These are phyloP conservation scores for Wallacemonas sp. DNA, from an alignment of 208 protist species.

Conservation along the genomic window DNA sequence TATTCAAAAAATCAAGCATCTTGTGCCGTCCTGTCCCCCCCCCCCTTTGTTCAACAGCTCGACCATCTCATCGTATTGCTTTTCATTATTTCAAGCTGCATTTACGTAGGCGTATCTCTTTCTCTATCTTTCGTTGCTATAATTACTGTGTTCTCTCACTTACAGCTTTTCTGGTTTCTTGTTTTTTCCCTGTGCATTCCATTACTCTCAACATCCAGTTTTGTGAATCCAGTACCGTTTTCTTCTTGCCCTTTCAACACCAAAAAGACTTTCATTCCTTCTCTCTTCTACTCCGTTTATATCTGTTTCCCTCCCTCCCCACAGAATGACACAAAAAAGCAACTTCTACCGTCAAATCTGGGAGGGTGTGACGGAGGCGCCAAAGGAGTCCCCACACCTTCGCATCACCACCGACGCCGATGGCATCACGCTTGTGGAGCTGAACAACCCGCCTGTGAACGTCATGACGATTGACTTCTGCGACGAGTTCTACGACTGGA, in stretches of 20 bases:
- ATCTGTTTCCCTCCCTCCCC: conserved; percentile 1
- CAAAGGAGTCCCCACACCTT: conserved; percentile 28
- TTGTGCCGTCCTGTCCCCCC: background rate
- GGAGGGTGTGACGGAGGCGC: conserved; percentile 12
- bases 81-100: no score
- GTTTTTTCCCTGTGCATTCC: background rate
- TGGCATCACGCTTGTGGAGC: conserved; percentile 31
- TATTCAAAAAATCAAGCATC: background rate
- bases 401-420: conserved; percentile 26
- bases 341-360: conserved; percentile 1
- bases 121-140: background rate
- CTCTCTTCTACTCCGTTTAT: background rate
- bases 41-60: no score
- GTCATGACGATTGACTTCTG: conserved; percentile 32
- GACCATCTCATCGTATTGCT: no score
- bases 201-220: background rate
- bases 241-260: background rate
- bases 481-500: conserved; percentile 38
- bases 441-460: conserved; percentile 39
- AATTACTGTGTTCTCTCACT: no score
- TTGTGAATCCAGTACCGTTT: conserved; percentile 7
- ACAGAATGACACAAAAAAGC: background rate
- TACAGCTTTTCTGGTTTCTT: conserved; percentile 8
- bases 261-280: background rate
- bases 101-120: background rate